Conservation (phyloP, 768 basidiomycete genomes). For the Lentinula edodes region DNA sequence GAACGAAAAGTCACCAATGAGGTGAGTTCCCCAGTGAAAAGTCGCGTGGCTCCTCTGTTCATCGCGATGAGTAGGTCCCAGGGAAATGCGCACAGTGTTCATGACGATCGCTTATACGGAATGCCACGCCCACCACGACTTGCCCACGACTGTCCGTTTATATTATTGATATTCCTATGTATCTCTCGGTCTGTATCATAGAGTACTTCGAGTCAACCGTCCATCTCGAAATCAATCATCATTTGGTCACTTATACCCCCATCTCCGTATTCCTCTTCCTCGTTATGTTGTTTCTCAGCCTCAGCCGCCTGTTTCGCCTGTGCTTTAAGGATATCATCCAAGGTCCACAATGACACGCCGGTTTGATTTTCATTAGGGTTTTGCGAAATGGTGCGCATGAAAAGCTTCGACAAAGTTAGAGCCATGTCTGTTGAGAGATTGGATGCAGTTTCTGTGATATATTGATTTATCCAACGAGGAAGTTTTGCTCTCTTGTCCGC, state of each 20-base stretch:
- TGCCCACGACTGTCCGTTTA: constrained; percentile 4
- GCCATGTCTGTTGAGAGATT: constrained; percentile 99
- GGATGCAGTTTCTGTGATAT: constrained; percentile 96
- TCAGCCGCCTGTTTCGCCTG: constrained; percentile 76
- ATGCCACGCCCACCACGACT: constrained; percentile 5
- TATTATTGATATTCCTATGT: constrained; percentile 4
- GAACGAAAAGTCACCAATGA: constrained; percentile 39
- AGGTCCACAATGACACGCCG: constrained; percentile 89
- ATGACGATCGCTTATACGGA: background rate
- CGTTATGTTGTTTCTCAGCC: constrained; percentile 33
- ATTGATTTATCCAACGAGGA: constrained; percentile 98
- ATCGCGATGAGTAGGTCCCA: constrained; percentile 22
- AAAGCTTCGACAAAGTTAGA: constrained; percentile 86
- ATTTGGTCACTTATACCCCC: constrained; percentile 63
- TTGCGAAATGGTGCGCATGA: constrained; percentile 98
- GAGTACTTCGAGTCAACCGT: background rate
- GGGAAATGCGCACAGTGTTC: constrained; percentile 35
- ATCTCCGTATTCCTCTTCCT: constrained; percentile 61
- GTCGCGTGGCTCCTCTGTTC: constrained; percentile 9
- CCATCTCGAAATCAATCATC: constrained; percentile 50
- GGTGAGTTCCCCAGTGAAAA: constrained; percentile 22
- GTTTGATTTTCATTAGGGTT: constrained; percentile 96
- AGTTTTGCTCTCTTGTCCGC: constrained; percentile 93
- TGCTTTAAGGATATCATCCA: constrained; percentile 85
- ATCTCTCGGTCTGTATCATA: constrained; percentile 6